These are phyloP conservation scores for Exserohilum rostratum DNA, from an alignment of 2,329 filamentous ascomycete genomes.

Conservation along the genomic window DNA sequence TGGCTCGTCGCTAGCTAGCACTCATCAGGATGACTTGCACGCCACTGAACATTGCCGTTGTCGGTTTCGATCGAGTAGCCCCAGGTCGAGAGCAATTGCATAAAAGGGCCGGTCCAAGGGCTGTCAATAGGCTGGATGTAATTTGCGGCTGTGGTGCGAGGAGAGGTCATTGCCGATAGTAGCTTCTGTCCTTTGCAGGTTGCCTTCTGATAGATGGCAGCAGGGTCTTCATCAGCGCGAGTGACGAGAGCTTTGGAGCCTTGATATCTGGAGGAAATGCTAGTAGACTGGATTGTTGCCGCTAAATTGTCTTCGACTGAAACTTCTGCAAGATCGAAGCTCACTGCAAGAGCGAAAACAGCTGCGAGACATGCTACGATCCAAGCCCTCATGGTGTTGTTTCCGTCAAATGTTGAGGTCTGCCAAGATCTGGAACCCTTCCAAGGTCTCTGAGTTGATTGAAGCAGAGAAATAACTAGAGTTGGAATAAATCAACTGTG, in stretches of 20 bases:
- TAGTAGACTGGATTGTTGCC: too few species aligned
- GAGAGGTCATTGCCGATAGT: constrained; percentile 4
- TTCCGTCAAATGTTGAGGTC: background rate
- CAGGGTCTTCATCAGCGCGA: background rate
- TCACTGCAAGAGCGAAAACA: background rate
- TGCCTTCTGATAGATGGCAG: constrained; percentile 1
- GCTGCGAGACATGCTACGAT: background rate
- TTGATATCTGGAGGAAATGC: background rate
- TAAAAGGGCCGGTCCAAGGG: constrained; percentile 12
- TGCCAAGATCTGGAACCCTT: too few species aligned
- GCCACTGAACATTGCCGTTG: constrained; percentile 2
- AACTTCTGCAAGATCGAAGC: too few species aligned
- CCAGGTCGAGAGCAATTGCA: constrained; percentile 13
- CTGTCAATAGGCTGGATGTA: constrained; percentile 16
- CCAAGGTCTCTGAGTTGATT: too few species aligned
- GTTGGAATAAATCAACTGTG: too few species aligned
- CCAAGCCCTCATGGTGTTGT: background rate
- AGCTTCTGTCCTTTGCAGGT: constrained; percentile 16
- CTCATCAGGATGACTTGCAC: constrained; percentile 3
- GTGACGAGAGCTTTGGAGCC: background rate
- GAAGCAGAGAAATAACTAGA: too few species aligned
- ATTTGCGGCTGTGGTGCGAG: background rate
- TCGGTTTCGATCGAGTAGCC: constrained; percentile 15
- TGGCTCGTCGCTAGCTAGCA: constrained; percentile 10
- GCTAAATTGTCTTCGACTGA: too few species aligned